Conservation (phyloP, 2,329 filamentous ascomycete species). For the Fusarium pseudograminearum region DNA sequence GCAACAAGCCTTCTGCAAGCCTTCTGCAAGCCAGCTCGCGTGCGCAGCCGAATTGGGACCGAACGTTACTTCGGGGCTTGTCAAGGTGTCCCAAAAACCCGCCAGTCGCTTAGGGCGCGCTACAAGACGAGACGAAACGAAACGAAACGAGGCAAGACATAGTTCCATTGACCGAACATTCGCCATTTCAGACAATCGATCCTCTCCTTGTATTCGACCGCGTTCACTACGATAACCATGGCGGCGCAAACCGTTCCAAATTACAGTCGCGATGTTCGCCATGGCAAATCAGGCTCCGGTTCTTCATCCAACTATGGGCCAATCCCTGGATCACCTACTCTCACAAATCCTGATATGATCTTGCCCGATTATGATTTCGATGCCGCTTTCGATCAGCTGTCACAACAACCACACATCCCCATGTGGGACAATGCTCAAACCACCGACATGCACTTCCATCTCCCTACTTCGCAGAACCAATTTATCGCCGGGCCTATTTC, state of each 20-base stretch:
- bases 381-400: constrained; percentile 64
- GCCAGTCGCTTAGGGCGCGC: constrained; percentile 17
- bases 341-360: constrained; percentile 96
- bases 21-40: constrained; percentile 26
- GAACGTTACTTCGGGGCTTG: constrained; percentile 13
- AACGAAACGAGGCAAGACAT: constrained; percentile 17
- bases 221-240: constrained; percentile 43
- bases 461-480: constrained; percentile 53
- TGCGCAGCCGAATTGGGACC: constrained; percentile 33
- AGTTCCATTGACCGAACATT: constrained; percentile 7
- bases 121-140: constrained; percentile 19
- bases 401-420: constrained; percentile 64
- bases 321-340: constrained; percentile 80
- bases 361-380: constrained; percentile 78
- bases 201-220: constrained; percentile 3
- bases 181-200: neutral
- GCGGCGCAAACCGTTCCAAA: constrained; percentile 47
- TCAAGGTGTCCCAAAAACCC: constrained; percentile 27
- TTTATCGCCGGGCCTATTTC: constrained; percentile 60
- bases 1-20: constrained; percentile 18
- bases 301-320: constrained; percentile 56
- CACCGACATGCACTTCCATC: constrained; percentile 56
- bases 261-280: constrained; percentile 48
- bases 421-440: constrained; percentile 64
- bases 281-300: constrained; percentile 45